Evolutionary conservation across 2,329 filamentous ascomycete genomes (phyloP).

Genomic region (Rugonectria rugulosa): DNA sequence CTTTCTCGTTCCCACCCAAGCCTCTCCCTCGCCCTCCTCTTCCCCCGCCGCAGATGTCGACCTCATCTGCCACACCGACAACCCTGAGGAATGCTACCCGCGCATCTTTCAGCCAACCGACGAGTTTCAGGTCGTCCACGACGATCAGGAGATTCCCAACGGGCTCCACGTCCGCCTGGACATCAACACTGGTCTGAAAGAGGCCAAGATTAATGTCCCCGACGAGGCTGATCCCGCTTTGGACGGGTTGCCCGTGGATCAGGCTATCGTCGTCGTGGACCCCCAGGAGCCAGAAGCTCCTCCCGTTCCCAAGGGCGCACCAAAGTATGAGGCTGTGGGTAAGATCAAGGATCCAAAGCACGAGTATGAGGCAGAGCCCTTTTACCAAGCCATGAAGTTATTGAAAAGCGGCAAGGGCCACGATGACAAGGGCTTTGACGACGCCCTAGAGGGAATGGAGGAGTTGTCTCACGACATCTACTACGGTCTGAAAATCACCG

Average conservation of each 20-base stretch:
- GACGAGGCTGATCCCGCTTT: conserved; percentile 56
- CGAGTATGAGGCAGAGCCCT: conserved; percentile 44
- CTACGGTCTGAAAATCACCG: conserved; percentile 70
- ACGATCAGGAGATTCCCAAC: conserved; percentile 70
- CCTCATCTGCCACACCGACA: conserved; percentile 70
- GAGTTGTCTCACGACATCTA: conserved; percentile 74
- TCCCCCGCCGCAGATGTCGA: conserved; percentile 54
- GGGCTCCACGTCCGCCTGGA: conserved; percentile 74
- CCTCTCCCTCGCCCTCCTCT: conserved; percentile 39
- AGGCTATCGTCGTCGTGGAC: conserved; percentile 63
- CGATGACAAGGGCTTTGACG: conserved; percentile 50
- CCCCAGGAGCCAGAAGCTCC: conserved; percentile 46
- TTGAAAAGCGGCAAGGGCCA: conserved; percentile 53
- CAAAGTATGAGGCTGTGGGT: conserved; percentile 64
- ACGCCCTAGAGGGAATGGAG: conserved; percentile 64
- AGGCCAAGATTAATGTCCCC: conserved; percentile 71
- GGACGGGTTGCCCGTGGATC: conserved; percentile 60
- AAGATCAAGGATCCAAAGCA: conserved; percentile 61
- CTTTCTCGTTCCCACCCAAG: conserved; percentile 34
- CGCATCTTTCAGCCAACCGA: conserved; percentile 69
- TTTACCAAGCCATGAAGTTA: conserved; percentile 54
- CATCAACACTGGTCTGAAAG: conserved; percentile 67
- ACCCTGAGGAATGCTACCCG: conserved; percentile 70
- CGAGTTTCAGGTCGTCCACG: conserved; percentile 68
- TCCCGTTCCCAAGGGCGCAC: conserved; percentile 57